Conservation (phyloP, 164 flowering plant genomes). For the Cinnamomum chago region DNA sequence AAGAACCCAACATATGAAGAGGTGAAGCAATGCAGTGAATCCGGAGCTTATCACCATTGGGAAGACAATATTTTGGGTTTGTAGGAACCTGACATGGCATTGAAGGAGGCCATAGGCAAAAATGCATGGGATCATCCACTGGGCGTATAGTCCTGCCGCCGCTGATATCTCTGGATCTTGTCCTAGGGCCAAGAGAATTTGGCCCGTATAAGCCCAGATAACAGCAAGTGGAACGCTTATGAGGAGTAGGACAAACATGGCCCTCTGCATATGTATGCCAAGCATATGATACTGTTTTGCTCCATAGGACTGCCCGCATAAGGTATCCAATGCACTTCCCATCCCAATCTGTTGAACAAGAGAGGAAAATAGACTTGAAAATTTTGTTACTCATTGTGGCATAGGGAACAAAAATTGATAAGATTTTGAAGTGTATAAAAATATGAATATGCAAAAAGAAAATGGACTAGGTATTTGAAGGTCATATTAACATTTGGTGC, state of each 20-base stretch:
- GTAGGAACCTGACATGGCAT: slow-evolving; percentile 16
- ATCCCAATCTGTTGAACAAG: slow-evolving; percentile 10
- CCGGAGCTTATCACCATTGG: slow-evolving; percentile 21
- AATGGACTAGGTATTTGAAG: no score
- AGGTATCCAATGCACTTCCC: slow-evolving; percentile 17
- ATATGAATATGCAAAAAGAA: no score
- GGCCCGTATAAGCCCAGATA: slow-evolving; percentile 8
- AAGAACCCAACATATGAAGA: slow-evolving; percentile 13
- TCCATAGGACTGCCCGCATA: slow-evolving; percentile 23
- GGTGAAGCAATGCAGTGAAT: slow-evolving; percentile 12
- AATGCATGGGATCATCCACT: slow-evolving; percentile 19
- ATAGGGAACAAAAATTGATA: no score
- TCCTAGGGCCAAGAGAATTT: slow-evolving; percentile 11
- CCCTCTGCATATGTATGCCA: slow-evolving; percentile 20
- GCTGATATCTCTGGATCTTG: slow-evolving; percentile 20
- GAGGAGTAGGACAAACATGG: slow-evolving; percentile 13
- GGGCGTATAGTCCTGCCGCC: slow-evolving; percentile 15
- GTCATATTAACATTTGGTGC: no score
- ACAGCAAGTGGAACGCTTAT: slow-evolving; percentile 14
- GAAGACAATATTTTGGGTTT: slow-evolving; percentile 20
- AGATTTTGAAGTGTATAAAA: no score
- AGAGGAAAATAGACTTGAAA: neutral
- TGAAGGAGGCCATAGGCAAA: slow-evolving; percentile 18
- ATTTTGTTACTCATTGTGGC: no score
- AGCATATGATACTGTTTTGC: slow-evolving; percentile 24